Evolutionary conservation across 345 rosid species (phyloP), one percentile per base, ranked within the genome.

Genomic region (Pistacia atlantica): DNA sequence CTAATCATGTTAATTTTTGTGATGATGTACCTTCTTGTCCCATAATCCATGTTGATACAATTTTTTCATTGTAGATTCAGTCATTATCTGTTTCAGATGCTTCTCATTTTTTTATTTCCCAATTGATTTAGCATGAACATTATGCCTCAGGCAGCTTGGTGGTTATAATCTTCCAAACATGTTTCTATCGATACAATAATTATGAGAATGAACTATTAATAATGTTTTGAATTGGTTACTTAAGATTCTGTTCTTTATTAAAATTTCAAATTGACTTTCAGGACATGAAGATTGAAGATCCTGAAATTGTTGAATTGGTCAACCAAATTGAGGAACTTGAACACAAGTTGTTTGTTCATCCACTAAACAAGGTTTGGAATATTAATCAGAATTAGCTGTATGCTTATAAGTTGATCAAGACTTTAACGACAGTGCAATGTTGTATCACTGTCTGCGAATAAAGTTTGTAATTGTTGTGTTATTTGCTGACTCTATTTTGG

Each of bases 251-350:
- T 1, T 7, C 14, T 56, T 49, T 54, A 13, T 20, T 9, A 22
- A 28, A 67, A 17, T 11, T 16, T 48, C 74, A 56, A 58, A 56
- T 71, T 77, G 45, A 62, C 83, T 77, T 85, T 75, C 89, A 96
- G 98, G 97, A 92, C 85, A 97, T 97, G 99, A 91, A 93, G 65
- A 90, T 97, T 80, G 93, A 91, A 84, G 98, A 97, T 84, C 82
- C 87, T 65, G 97, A 94, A 82, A 89, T 94, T 83, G 92, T 94
- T 77, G 92, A 91, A 72, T 78, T 94, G 89, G 95, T 92, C 80
- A 86, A 81, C 61, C 88, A 88, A 81, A 91, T 92, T 51, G 99
- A 94, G 87, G 92, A 90, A 79, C 73, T 90, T 74, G 99, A 97
- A 74, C 82, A 80, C 83, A 94, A 92, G 83, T 80, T 94, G 67